Evolutionary conservation across 345 rosid genomes (phyloP).

Genomic region (Salix brachista): DNA sequence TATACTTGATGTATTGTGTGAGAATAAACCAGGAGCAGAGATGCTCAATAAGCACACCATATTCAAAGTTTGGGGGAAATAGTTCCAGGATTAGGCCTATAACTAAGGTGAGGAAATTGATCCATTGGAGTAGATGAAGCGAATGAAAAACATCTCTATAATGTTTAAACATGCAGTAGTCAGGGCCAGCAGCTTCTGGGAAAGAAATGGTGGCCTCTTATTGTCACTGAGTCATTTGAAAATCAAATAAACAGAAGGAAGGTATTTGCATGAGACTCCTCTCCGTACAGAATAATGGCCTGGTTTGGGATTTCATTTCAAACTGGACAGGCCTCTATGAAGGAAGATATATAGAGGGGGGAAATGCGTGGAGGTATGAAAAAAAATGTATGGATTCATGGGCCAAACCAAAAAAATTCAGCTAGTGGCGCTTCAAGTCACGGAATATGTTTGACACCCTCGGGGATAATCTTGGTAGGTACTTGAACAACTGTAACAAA

Average conservation of each 20-base stretch:
- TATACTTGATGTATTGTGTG: background rate
- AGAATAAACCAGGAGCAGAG: background rate
- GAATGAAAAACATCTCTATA: background rate
- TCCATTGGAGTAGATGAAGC: background rate
- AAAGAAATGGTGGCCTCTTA: background rate
- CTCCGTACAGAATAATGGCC: background rate
- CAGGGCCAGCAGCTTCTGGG: no score
- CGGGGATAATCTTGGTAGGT: constrained; percentile 77
- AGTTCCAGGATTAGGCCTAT: background rate
- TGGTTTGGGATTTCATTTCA: background rate
- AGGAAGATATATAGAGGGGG: background rate
- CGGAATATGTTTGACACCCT: constrained; percentile 66
- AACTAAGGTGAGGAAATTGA: background rate
- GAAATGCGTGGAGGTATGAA: background rate
- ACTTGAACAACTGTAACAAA: constrained; percentile 63
- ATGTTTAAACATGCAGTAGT: no score
- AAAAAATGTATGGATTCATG: background rate
- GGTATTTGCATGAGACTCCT: background rate
- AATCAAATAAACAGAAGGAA: background rate
- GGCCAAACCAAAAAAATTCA: constrained; percentile 5
- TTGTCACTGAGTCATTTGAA: background rate
- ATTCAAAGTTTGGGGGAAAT: background rate
- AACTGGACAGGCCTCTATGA: background rate
- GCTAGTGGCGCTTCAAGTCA: constrained; percentile 80
- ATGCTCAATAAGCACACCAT: background rate